Evolutionary conservation across 345 rosid genomes (phyloP).

Genomic region (Rhodomyrtus tomentosa): DNA sequence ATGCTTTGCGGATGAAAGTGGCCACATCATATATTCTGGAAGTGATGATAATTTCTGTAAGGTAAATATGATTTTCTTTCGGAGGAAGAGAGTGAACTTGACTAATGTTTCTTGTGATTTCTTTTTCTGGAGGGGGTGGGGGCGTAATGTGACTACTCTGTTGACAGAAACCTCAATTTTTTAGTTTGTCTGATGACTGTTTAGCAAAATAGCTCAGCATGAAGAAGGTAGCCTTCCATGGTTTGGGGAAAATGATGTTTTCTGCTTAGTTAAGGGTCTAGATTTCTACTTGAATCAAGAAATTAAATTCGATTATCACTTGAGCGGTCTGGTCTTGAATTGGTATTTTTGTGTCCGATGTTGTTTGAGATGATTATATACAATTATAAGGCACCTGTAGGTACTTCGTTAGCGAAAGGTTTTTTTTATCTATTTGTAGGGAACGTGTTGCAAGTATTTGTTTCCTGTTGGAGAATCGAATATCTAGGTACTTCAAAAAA

Average conservation of each 20-base stretch:
- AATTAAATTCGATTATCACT: neutral
- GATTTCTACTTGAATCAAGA: neutral
- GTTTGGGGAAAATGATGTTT: neutral
- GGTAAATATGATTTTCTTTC: constrained; percentile 17
- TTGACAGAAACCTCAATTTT: neutral
- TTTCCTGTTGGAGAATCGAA: neutral
- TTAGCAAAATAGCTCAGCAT: neutral
- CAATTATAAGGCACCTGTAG: neutral
- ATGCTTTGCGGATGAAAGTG: constrained; percentile 64
- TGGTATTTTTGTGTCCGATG: neutral
- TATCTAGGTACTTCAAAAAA: neutral
- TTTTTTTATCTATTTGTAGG: neutral
- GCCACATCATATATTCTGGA: constrained; percentile 58
- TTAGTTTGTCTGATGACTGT: neutral
- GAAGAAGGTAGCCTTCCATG: neutral
- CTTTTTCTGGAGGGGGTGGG: neutral
- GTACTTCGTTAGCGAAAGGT: neutral
- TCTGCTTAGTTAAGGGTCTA: neutral
- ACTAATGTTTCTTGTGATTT: neutral
- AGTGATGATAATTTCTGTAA: constrained; percentile 53
- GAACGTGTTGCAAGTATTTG: neutral
- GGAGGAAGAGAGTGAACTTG: neutral
- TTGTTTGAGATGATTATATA: neutral
- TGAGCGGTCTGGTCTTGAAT: neutral
- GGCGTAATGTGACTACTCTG: neutral